Evolutionary conservation across 257 asterid species (phyloP).

Genomic region (Osmanthus fragrans): DNA sequence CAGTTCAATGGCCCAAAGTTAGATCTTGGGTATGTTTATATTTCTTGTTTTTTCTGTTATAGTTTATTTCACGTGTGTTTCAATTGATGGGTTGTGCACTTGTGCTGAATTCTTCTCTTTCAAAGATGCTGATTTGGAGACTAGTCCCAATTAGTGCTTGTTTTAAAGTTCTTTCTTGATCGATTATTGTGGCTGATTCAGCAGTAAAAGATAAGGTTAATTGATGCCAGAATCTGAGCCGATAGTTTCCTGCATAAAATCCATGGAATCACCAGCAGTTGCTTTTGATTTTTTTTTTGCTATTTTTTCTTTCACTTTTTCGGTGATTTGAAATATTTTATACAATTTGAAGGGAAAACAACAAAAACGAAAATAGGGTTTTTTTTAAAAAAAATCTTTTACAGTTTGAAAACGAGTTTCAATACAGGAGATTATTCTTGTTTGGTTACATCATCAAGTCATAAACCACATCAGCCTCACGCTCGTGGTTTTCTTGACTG

Average conservation of each 20-base stretch:
- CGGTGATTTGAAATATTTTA: not conserved
- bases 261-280: conserved; percentile 3
- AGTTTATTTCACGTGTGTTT: not conserved
- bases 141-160: conserved; percentile 8
- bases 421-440: conserved; percentile 22
- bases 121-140: conserved; percentile 21
- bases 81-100: not conserved
- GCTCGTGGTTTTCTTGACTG: conserved; percentile 13
- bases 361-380: conserved; percentile 27
- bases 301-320: not conserved
- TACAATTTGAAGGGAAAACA: not conserved
- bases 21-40: not conserved
- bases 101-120: conserved; percentile 2
- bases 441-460: conserved; percentile 14
- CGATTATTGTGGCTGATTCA: conserved; percentile 18
- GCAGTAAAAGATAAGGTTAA: conserved; percentile 25
- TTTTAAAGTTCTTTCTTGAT: conserved; percentile 9
- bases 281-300: not conserved
- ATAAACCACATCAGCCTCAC: conserved; percentile 27
- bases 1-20: not conserved
- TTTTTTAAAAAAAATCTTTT: not conserved
- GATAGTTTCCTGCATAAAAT: no score
- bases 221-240: conserved; percentile 6
- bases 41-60: not conserved
- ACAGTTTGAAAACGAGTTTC: conserved; percentile 18